Percentiles rank a stretch among this genome's conserved stretches.
Evolutionary conservation across 2,329 filamentous ascomycete genomes (phyloP).

Genomic region (Pseudogymnoascus verrucosus): DNA sequence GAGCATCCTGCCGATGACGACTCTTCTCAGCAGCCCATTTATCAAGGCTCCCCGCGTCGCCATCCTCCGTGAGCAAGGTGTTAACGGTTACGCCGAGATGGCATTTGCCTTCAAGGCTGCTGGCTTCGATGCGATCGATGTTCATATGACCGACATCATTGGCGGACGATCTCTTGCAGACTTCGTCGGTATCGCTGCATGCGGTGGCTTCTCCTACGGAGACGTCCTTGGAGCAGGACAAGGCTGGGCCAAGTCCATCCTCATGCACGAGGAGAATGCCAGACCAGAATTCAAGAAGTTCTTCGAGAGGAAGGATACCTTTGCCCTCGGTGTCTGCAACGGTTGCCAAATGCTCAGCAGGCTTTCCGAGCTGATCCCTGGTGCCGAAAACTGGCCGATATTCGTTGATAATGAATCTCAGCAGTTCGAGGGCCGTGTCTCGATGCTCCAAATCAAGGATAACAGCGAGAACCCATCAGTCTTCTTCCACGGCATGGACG

Average conservation of each 20-base stretch:
- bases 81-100: constrained; percentile 96
- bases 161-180: constrained; percentile 69
- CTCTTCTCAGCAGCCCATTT: constrained; percentile 43
- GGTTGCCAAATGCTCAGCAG: constrained; percentile 92
- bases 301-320: constrained; percentile 83
- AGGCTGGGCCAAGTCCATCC: constrained; percentile 90
- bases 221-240: constrained; percentile 84
- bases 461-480: constrained; percentile 56
- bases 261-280: constrained; percentile 67
- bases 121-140: constrained; percentile 84
- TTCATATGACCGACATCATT: constrained; percentile 93
- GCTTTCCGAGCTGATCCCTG: constrained; percentile 75
- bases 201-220: constrained; percentile 93
- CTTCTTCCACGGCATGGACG: constrained; percentile 84
- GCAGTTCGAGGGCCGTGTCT: constrained; percentile 83
- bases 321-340: constrained; percentile 91
- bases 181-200: constrained; percentile 86
- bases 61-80: constrained; percentile 89
- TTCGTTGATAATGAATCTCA: constrained; percentile 80
- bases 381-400: constrained; percentile 73
- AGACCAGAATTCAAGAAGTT: constrained; percentile 74
- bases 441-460: constrained; percentile 74
- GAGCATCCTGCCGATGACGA: constrained; percentile 60
- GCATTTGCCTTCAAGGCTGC: constrained; percentile 89
- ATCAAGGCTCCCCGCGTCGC: constrained; percentile 65